Conservation (phyloP, 352 stramenopile species). For the Phytophthora meadii region DNA sequence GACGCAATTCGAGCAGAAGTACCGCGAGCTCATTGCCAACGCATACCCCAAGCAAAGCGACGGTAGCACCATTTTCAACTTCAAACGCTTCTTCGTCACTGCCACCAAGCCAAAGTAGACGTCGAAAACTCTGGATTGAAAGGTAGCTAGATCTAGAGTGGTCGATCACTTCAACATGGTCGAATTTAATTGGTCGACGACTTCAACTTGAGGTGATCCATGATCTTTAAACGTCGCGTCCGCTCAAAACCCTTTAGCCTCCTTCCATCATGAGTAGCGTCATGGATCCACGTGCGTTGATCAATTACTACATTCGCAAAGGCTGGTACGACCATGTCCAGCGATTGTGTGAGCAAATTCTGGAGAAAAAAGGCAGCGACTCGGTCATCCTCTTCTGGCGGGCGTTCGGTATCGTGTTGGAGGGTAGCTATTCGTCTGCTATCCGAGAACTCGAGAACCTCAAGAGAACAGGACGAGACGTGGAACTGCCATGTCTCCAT, state of each 20-base stretch:
- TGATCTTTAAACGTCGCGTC: constrained; percentile 22
- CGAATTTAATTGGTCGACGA: constrained; percentile 11
- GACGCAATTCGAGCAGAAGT: constrained; percentile 54
- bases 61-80: constrained; percentile 59
- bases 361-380: constrained; percentile 85
- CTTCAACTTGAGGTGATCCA: constrained; percentile 23
- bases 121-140: not conserved
- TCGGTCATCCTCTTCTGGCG: constrained; percentile 87
- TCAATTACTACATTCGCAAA: constrained; percentile 91
- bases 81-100: constrained; percentile 66
- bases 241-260: not conserved
- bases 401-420: constrained; percentile 80
- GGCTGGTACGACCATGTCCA: constrained; percentile 90
- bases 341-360: constrained; percentile 77
- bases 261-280: constrained; percentile 13
- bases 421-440: constrained; percentile 79
- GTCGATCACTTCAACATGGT: not conserved
- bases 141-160: no score
- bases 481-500: constrained; percentile 81
- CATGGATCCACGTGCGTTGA: constrained; percentile 75
- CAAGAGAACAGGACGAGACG: constrained; percentile 73
- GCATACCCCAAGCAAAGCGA: constrained; percentile 67
- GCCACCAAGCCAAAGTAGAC: constrained; percentile 2
- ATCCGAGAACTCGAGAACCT: constrained; percentile 89
- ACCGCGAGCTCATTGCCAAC: constrained; percentile 53